Percentiles rank a stretch among this genome's conserved stretches.
Evolutionary conservation across 2,329 filamentous ascomycete species (phyloP).

Genomic region (Ceratocystis destructans): DNA sequence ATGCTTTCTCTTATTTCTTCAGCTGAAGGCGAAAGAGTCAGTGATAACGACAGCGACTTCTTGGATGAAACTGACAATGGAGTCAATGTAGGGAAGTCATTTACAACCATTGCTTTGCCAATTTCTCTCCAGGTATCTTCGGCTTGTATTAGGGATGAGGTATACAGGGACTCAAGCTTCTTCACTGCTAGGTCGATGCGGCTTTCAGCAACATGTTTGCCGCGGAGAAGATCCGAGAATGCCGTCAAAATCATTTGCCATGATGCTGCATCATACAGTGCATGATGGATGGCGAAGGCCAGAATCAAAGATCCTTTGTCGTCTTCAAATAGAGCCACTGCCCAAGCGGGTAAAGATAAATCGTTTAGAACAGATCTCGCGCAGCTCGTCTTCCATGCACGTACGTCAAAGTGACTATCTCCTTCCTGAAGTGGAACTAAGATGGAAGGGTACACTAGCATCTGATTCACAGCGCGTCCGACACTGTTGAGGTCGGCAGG

Average conservation of each 20-base stretch:
- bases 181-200: not conserved
- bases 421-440: not conserved
- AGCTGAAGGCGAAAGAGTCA: not conserved
- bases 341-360: conserved; percentile 50
- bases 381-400: conserved; percentile 29
- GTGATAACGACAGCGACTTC: conserved; percentile 24
- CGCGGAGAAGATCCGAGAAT: conserved; percentile 30
- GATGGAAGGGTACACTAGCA: conserved; percentile 8
- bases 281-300: conserved; percentile 52
- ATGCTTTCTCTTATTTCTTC: conserved; percentile 42
- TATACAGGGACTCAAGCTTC: not conserved
- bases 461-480: not conserved
- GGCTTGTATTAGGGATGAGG: conserved; percentile 23
- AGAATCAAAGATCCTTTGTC: conserved; percentile 23
- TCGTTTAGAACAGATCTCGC: conserved; percentile 28
- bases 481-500: conserved; percentile 29
- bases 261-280: conserved; percentile 72
- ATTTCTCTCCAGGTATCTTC: conserved; percentile 50
- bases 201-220: conserved; percentile 14
- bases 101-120: conserved; percentile 41
- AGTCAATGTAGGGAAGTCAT: conserved; percentile 63
- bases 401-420: conserved; percentile 24
- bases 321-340: conserved; percentile 34
- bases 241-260: conserved; percentile 50
- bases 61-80: conserved; percentile 37